Evolutionary conservation across 176 grass and related monocot genomes (phyloP).

Genomic region (Eragrostis nindensis): DNA sequence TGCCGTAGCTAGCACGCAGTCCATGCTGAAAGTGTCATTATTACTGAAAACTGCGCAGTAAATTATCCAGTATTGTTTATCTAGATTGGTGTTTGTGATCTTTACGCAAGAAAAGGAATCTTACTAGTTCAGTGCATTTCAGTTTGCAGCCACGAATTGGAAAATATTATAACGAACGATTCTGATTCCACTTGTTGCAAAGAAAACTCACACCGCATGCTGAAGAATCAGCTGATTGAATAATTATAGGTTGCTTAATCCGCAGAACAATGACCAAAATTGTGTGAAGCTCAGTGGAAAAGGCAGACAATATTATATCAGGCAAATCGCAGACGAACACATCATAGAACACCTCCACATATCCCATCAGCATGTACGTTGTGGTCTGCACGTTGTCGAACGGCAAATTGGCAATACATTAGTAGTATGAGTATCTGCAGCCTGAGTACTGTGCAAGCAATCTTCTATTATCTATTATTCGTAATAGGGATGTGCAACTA

Average conservation of each 20-base stretch:
- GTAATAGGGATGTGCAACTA: neutral
- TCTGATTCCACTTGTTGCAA: neutral
- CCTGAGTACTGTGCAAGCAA: conserved; percentile 28
- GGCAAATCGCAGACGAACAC: conserved; percentile 25
- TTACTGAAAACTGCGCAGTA: neutral
- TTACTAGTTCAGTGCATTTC: neutral
- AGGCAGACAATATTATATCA: conserved; percentile 12
- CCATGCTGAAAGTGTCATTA: conserved; percentile 18
- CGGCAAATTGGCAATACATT: neutral
- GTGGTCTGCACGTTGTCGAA: conserved; percentile 52
- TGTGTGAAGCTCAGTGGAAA: neutral
- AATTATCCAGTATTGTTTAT: neutral
- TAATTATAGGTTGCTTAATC: conserved; percentile 33
- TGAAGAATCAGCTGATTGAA: conserved; percentile 20
- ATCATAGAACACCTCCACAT: neutral
- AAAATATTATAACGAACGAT: neutral
- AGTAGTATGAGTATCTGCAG: neutral
- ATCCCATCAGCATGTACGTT: neutral
- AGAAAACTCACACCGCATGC: neutral
- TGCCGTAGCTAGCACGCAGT: conserved; percentile 41
- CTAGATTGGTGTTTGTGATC: neutral
- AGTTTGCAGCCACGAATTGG: neutral
- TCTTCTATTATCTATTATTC: conserved; percentile 6
- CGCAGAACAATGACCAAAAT: neutral
- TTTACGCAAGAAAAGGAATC: neutral